phyloP scores from a whole-genome alignment of 176 grass and related monocot genomes.

The Dactylis glomerata region DNA sequence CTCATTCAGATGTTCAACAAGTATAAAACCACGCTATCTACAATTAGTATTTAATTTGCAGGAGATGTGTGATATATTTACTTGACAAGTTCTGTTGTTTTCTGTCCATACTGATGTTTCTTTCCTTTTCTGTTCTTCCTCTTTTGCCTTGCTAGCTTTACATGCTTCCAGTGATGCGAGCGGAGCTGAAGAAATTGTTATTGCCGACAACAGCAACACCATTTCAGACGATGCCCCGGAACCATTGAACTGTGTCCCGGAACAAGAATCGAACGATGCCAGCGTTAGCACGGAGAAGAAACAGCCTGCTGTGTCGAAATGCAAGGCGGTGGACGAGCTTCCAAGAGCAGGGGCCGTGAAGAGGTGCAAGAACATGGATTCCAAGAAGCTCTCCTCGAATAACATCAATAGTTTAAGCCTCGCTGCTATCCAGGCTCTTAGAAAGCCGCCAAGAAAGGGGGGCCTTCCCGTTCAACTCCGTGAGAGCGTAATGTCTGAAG shows the following conservation, averaged over 20 bases:
- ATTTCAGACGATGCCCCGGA: constrained; percentile 29
- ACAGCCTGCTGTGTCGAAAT: constrained; percentile 46
- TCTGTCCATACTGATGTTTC: neutral
- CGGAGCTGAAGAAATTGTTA: constrained; percentile 17
- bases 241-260: constrained; percentile 27
- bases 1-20: neutral
- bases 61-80: neutral
- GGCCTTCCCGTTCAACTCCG: constrained; percentile 30
- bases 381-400: constrained; percentile 59
- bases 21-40: neutral
- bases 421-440: constrained; percentile 36
- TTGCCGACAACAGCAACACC: constrained; percentile 29
- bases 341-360: constrained; percentile 35
- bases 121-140: neutral
- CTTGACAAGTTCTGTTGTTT: neutral
- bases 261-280: constrained; percentile 57
- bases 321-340: constrained; percentile 63
- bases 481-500: constrained; percentile 33
- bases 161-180: constrained; percentile 25
- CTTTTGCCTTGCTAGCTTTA: constrained; percentile 22
- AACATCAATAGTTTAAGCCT: constrained; percentile 33
- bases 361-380: constrained; percentile 59
- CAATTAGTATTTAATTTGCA: neutral
- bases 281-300: constrained; percentile 61
- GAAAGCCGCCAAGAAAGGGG: constrained; percentile 50